A percentile compares a stretch with the other conserved stretches of the same genome.
Conservation (phyloP, 306 rosid genomes). For the Crataegus laevigata region DNA sequence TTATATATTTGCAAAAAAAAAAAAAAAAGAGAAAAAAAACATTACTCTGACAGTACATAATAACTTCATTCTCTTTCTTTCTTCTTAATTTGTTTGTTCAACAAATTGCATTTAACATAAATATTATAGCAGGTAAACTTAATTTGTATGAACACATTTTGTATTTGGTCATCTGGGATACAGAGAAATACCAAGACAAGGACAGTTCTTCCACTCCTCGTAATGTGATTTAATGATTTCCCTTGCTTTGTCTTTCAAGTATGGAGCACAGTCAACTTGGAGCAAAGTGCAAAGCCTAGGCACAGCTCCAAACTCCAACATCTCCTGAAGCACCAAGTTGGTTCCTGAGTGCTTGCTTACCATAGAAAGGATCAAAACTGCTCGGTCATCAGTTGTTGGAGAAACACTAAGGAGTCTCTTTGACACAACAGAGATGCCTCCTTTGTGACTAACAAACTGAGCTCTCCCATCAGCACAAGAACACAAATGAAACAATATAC, state of each 20-base stretch:
- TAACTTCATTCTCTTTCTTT: not conserved
- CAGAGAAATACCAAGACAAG: conserved; percentile 27
- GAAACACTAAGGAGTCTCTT: conserved; percentile 45
- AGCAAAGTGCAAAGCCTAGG: conserved; percentile 48
- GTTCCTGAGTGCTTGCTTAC: conserved; percentile 41
- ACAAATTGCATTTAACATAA: not conserved
- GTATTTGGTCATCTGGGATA: not conserved
- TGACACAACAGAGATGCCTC: conserved; percentile 37
- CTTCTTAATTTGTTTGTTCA: not conserved
- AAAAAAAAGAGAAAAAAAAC: no score
- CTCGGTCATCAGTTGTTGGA: conserved; percentile 38
- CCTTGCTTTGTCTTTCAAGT: conserved; percentile 42
- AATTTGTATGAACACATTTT: not conserved
- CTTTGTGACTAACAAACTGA: conserved; percentile 43
- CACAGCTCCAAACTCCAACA: conserved; percentile 52
- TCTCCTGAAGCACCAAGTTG: conserved; percentile 40
- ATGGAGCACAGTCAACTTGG: conserved; percentile 33
- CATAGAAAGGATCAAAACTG: conserved; percentile 36
- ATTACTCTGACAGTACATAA: not conserved
- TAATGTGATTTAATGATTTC: conserved; percentile 39
- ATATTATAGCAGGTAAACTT: not conserved
- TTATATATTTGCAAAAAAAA: not conserved
- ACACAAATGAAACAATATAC: conserved; percentile 42
- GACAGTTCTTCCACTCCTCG: conserved; percentile 49
- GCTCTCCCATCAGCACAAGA: conserved; percentile 61